Evolutionary conservation across 1,284 basidiomycete genomes (phyloP).

Genomic region (Mycosarcoma maydis): DNA sequence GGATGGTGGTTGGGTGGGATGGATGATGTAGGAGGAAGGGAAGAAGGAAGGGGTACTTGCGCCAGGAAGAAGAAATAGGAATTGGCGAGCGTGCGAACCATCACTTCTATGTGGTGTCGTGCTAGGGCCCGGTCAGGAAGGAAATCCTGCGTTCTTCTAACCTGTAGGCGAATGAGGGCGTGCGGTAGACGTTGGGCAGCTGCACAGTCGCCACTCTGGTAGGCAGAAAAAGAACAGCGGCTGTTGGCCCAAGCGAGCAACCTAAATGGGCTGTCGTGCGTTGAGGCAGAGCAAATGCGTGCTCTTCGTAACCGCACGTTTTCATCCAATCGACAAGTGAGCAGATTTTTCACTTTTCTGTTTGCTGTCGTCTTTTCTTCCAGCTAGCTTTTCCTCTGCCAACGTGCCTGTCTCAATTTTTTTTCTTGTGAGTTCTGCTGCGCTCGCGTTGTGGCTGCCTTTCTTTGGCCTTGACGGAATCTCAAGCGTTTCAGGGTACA

Average conservation of each 20-base stretch:
- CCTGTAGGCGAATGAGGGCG: too few species aligned
- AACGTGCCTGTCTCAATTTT: background rate
- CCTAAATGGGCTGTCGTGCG: background rate
- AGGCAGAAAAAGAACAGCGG: background rate
- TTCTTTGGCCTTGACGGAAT: slow-evolving; percentile 5
- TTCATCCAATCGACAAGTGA: slow-evolving; percentile 25
- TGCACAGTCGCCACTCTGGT: slow-evolving; percentile 3
- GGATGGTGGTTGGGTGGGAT: background rate
- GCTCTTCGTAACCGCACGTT: slow-evolving; percentile 15
- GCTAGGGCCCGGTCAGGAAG: slow-evolving; percentile 21
- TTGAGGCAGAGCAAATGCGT: slow-evolving; percentile 2
- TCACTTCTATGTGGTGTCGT: slow-evolving; percentile 8
- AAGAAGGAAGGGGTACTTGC: slow-evolving; percentile 1
- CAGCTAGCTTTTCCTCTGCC: background rate
- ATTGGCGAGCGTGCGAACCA: slow-evolving; percentile 2
- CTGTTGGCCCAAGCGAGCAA: slow-evolving; percentile 5
- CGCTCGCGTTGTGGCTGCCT: slow-evolving; percentile 2
- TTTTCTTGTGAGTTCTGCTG: background rate
- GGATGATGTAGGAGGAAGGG: slow-evolving; percentile 2
- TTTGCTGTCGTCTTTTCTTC: slow-evolving; percentile 9
- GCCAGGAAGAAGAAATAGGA: slow-evolving; percentile 25
- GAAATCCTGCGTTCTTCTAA: too few species aligned
- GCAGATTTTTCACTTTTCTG: slow-evolving; percentile 45
- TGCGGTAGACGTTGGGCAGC: background rate
- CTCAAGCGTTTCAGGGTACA: slow-evolving; percentile 11